Evolutionary conservation across 306 rosid genomes (phyloP).

Genomic region (Rosa multiflora): DNA sequence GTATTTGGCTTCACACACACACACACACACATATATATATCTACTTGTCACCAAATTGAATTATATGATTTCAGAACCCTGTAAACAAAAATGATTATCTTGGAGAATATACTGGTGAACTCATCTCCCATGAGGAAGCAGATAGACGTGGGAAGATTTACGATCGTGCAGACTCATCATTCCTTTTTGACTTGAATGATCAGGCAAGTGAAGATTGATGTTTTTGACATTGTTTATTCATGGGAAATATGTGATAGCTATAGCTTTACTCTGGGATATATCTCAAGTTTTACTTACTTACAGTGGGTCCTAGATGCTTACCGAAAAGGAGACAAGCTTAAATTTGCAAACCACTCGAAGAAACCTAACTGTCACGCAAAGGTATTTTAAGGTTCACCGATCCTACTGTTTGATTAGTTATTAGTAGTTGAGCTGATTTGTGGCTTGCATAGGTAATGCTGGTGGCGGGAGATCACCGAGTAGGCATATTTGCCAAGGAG

Average conservation of each 20-base stretch:
- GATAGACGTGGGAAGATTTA: conserved; percentile 97
- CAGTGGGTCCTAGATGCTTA: conserved; percentile 98
- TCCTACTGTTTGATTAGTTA: conserved; percentile 18
- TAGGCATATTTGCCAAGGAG: conserved; percentile 96
- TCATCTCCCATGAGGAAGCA: conserved; percentile 94
- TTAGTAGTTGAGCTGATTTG: conserved; percentile 23
- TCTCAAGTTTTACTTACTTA: conserved; percentile 28
- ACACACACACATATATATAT: not conserved
- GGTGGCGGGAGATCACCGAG: conserved; percentile 98
- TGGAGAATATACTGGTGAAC: conserved; percentile 95
- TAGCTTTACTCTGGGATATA: not conserved
- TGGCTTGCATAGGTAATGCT: conserved; percentile 67
- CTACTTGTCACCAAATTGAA: conserved; percentile 38
- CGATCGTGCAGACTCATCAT: conserved; percentile 96
- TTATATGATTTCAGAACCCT: conserved; percentile 66
- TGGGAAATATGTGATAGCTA: not conserved
- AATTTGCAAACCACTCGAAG: conserved; percentile 96
- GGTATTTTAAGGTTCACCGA: conserved; percentile 39
- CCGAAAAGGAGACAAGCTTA: conserved; percentile 97
- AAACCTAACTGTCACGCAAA: conserved; percentile 95
- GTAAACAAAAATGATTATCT: conserved; percentile 94
- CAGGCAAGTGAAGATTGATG: conserved; percentile 58
- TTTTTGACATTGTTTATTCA: conserved; percentile 15
- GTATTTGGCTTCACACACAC: conserved; percentile 7
- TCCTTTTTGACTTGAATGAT: conserved; percentile 96